phyloP scores from a whole-genome alignment of 2,329 filamentous ascomycete species.

The Monilinia laxa region DNA sequence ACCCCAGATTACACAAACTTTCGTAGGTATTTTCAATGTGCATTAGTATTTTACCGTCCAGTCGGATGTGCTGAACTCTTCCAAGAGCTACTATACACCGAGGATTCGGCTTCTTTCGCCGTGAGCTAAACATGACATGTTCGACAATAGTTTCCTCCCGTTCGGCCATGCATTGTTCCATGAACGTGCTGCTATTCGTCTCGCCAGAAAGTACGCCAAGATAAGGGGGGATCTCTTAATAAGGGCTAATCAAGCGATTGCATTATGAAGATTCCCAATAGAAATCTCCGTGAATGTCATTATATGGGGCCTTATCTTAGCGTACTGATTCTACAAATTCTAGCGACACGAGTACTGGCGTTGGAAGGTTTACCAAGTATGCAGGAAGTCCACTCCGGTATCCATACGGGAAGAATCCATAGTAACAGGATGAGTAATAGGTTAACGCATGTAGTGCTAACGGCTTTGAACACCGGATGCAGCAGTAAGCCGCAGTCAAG shows the following conservation, averaged over 20 bases:
- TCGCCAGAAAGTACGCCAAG: no score
- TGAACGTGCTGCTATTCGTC: neutral
- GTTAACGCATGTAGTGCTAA: neutral
- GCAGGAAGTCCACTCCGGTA: neutral
- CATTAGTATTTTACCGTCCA: neutral
- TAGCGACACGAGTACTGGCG: no score
- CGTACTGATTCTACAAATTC: no score
- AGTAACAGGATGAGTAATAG: neutral
- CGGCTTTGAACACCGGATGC: neutral
- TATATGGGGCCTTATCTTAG: no score
- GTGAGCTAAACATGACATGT: neutral
- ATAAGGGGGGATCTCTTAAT: no score
- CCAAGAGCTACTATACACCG: neutral
- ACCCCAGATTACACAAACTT: neutral
- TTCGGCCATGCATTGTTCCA: neutral
- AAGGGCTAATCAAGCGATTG: no score
- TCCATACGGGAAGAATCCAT: neutral
- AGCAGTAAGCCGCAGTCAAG: neutral
- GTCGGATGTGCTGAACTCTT: neutral
- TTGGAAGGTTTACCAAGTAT: conserved; percentile 3
- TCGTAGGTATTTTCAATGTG: neutral
- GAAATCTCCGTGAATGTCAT: no score
- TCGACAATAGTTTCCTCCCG: conserved; percentile 7
- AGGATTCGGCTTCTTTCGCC: neutral
- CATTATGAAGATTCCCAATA: no score